phyloP scores from a whole-genome alignment of 192 early-diverging fungal genomes.

The Spinellus fusiger region DNA sequence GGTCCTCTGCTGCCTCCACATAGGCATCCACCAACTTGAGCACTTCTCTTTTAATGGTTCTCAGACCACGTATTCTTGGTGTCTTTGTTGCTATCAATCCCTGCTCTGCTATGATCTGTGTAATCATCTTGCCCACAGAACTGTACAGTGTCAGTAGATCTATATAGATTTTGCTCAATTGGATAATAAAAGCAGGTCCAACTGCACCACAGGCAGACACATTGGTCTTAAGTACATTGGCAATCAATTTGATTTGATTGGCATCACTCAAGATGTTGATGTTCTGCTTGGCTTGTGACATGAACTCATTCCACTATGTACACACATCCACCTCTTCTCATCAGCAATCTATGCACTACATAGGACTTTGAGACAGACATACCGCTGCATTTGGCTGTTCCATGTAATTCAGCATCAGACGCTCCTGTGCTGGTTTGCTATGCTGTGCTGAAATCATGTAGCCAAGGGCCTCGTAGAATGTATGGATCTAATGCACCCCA shows the following conservation, averaged over 20 bases:
- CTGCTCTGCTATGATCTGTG: conserved; percentile 63
- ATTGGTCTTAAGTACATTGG: conserved; percentile 94
- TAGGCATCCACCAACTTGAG: conserved; percentile 91
- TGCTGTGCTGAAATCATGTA: conserved; percentile 95
- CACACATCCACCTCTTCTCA: background rate
- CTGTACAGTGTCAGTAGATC: conserved; percentile 91
- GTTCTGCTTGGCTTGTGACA: conserved; percentile 64
- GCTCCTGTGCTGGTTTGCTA: conserved; percentile 69
- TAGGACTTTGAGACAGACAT: conserved; percentile 13
- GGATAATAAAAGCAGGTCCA: conserved; percentile 81
- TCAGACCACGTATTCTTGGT: conserved; percentile 81
- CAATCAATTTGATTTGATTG: conserved; percentile 83
- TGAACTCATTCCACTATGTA: conserved; percentile 72
- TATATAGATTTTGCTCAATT: conserved; percentile 85
- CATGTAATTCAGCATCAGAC: conserved; percentile 84
- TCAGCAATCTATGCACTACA: background rate
- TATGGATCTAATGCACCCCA: conserved; percentile 73
- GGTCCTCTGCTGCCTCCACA: conserved; percentile 82
- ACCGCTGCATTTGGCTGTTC: conserved; percentile 79
- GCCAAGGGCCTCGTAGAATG: conserved; percentile 98
- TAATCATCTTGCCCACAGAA: conserved; percentile 80
- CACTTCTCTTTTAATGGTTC: conserved; percentile 96
- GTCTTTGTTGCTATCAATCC: conserved; percentile 88
- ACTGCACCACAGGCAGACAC: conserved; percentile 85
- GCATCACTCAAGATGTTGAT: conserved; percentile 66